phyloP scores from a whole-genome alignment of 2,329 filamentous ascomycete genomes.

The Colletotrichum sp. region DNA sequence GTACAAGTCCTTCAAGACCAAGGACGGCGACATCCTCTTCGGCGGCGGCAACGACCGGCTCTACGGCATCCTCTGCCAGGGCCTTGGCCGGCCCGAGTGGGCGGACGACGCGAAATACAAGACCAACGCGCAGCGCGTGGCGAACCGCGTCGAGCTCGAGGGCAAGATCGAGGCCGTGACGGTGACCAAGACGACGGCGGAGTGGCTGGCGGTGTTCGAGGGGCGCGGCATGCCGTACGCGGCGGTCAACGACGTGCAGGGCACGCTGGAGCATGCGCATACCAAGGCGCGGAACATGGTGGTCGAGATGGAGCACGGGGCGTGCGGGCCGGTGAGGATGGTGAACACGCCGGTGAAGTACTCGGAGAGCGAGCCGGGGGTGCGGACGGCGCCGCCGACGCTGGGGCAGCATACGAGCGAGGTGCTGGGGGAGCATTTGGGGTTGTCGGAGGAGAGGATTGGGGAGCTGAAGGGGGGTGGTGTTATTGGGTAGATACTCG shows the following conservation, averaged over 20 bases:
- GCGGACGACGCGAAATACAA: slow-evolving; percentile 63
- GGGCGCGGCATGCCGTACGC: slow-evolving; percentile 95
- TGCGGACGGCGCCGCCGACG: slow-evolving; percentile 80
- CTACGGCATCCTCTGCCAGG: slow-evolving; percentile 68
- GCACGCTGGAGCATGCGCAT: slow-evolving; percentile 83
- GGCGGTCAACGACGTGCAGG: slow-evolving; percentile 91
- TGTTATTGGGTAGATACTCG: slow-evolving; percentile 66
- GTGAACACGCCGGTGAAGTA: slow-evolving; percentile 96
- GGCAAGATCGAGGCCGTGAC: slow-evolving; percentile 79
- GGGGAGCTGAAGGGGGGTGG: slow-evolving; percentile 67
- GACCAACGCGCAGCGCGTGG: slow-evolving; percentile 67
- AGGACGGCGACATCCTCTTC: slow-evolving; percentile 72
- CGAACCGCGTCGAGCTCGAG: slow-evolving; percentile 80
- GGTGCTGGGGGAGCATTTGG: slow-evolving; percentile 69
- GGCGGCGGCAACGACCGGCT: slow-evolving; percentile 76
- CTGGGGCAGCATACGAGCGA: slow-evolving; percentile 88
- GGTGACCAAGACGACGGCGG: slow-evolving; percentile 76
- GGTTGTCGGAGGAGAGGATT: slow-evolving; percentile 65
- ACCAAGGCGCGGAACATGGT: slow-evolving; percentile 89
- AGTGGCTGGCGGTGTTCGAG: slow-evolving; percentile 88
- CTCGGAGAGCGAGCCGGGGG: slow-evolving; percentile 78
- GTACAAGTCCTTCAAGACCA: slow-evolving; percentile 83
- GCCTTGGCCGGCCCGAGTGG: slow-evolving; percentile 64
- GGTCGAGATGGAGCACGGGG: slow-evolving; percentile 80
- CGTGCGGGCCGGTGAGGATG: slow-evolving; percentile 85